Percentiles rank a stretch among this genome's conserved stretches.
These are phyloP conservation scores for Hymenoscyphus linearis DNA, from an alignment of 2,329 filamentous ascomycete genomes.

Conservation along the genomic window DNA sequence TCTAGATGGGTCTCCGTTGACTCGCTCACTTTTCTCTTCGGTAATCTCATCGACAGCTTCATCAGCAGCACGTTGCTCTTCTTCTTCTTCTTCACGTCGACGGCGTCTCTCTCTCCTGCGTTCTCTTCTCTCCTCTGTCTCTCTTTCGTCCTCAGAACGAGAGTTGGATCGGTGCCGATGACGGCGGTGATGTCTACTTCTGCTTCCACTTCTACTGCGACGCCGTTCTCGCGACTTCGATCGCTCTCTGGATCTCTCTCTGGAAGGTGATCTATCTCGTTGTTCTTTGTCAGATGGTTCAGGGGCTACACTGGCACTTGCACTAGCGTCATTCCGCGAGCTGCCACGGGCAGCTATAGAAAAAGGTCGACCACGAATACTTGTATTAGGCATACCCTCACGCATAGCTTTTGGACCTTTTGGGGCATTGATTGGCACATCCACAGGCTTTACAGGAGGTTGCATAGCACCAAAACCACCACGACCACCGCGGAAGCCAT, in stretches of 20 bases:
- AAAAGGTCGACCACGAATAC: conserved; percentile 45
- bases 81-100: conserved; percentile 26
- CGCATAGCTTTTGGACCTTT: conserved; percentile 94
- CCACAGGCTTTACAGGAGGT: conserved; percentile 31
- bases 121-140: conserved; percentile 30
- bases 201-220: conserved; percentile 21
- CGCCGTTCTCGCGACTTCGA: conserved; percentile 33
- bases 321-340: conserved; percentile 22
- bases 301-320: conserved; percentile 25
- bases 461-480: conserved; percentile 36
- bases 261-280: conserved; percentile 25
- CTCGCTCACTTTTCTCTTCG: conserved; percentile 32
- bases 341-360: conserved; percentile 28
- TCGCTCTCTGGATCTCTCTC: conserved; percentile 23
- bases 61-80: conserved; percentile 18
- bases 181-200: conserved; percentile 29
- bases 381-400: conserved; percentile 78
- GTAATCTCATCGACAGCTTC: conserved; percentile 17
- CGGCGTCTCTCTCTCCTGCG: conserved; percentile 28
- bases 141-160: conserved; percentile 29
- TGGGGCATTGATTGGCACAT: conserved; percentile 66
- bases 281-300: conserved; percentile 21
- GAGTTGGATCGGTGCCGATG: conserved; percentile 30
- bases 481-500: conserved; percentile 32
- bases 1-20: conserved; percentile 51